These are phyloP conservation scores for Blastobotrys mokoenaii DNA, from an alignment of 805 yeast genomes.

Conservation along the genomic window DNA sequence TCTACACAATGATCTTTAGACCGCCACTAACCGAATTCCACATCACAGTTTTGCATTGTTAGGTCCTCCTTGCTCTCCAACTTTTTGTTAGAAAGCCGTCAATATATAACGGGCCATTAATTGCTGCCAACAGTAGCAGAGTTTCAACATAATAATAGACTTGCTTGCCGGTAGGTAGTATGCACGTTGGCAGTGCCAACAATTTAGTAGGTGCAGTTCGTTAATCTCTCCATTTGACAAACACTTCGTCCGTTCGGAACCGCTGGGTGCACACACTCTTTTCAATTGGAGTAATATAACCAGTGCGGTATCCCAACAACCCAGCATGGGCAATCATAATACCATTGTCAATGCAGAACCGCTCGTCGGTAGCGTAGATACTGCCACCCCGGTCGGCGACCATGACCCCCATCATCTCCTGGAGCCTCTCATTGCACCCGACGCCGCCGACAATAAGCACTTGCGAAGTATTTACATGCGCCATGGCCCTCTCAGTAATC, in stretches of 20 bases:
- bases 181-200: no score
- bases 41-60: no score
- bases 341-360: slow-evolving; percentile 96
- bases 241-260: slow-evolving; percentile 91
- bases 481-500: slow-evolving; percentile 97
- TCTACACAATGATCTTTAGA: no score
- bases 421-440: slow-evolving; percentile 88
- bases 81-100: no score
- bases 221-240: slow-evolving; percentile 76
- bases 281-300: slow-evolving; percentile 47
- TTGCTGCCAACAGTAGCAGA: no score
- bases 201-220: no score
- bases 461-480: slow-evolving; percentile 83
- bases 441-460: slow-evolving; percentile 97
- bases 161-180: no score
- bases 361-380: slow-evolving; percentile 91
- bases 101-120: no score
- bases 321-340: slow-evolving; percentile 99
- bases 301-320: slow-evolving; percentile 73
- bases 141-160: no score
- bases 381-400: slow-evolving; percentile 79
- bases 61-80: no score
- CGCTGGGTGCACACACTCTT: slow-evolving; percentile 87
- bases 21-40: no score
- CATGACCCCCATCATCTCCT: slow-evolving; percentile 96